Conservation (phyloP, 768 basidiomycete genomes). For the Hysterangium stoloniferum region DNA sequence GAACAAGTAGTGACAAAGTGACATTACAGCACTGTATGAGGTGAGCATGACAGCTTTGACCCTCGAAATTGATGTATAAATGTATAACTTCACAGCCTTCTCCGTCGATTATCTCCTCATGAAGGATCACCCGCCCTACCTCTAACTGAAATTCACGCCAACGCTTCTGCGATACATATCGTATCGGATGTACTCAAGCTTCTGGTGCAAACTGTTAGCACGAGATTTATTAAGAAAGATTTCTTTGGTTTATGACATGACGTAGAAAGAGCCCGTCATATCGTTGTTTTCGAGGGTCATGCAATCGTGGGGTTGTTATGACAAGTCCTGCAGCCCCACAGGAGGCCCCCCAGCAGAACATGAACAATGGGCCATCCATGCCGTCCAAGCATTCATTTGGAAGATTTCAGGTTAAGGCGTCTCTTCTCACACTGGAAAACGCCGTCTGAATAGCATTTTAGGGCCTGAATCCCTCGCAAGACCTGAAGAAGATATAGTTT, state of each 20-base stretch:
- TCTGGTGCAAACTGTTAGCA: slow-evolving; percentile 45
- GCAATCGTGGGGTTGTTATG: slow-evolving; percentile 60
- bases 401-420: slow-evolving; percentile 46
- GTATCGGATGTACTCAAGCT: slow-evolving; percentile 73
- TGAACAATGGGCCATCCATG: slow-evolving; percentile 67
- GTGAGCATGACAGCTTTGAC: slow-evolving; percentile 26
- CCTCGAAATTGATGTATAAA: background rate
- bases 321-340: slow-evolving; percentile 41
- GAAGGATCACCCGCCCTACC: slow-evolving; percentile 35
- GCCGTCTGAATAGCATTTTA: slow-evolving; percentile 21
- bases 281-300: slow-evolving; percentile 61
- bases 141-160: slow-evolving; percentile 68
- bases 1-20: slow-evolving; percentile 60
- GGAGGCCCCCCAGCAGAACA: slow-evolving; percentile 39
- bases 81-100: slow-evolving; percentile 37
- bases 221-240: slow-evolving; percentile 2
- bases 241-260: background rate
- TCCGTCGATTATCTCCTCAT: slow-evolving; percentile 59
- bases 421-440: background rate
- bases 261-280: slow-evolving; percentile 61
- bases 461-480: slow-evolving; percentile 59
- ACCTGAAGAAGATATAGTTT: slow-evolving; percentile 62
- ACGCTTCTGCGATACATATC: slow-evolving; percentile 69
- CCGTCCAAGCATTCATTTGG: slow-evolving; percentile 71
- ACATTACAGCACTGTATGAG: slow-evolving; percentile 77